phyloP scores from a whole-genome alignment of 768 basidiomycete genomes.

The Podaxis mareebaensis region DNA sequence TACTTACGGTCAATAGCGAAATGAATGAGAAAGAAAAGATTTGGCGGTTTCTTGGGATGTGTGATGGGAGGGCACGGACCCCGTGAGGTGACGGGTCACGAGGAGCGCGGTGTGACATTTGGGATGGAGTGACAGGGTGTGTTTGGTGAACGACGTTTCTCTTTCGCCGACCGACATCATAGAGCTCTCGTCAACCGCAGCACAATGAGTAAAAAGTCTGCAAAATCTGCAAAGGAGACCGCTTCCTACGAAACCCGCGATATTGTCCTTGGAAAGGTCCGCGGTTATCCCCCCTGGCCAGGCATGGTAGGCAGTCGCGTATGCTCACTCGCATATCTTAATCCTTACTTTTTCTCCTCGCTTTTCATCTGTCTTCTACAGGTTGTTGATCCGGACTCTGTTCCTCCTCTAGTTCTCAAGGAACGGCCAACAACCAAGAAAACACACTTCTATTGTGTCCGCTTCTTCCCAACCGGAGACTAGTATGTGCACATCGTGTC shows the following conservation, averaged over 20 bases:
- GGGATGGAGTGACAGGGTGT: slow-evolving; percentile 6
- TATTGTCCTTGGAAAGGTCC: slow-evolving; percentile 88
- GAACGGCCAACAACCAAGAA: slow-evolving; percentile 79
- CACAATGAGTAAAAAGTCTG: slow-evolving; percentile 56
- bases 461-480: slow-evolving; percentile 94
- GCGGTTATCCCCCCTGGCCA: slow-evolving; percentile 95
- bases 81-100: slow-evolving; percentile 14
- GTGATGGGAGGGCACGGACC: slow-evolving; percentile 11
- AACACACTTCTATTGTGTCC: slow-evolving; percentile 61
- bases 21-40: too few relatives aligned
- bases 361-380: slow-evolving; percentile 30
- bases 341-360: slow-evolving; percentile 18
- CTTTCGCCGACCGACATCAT: slow-evolving; percentile 7
- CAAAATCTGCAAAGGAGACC: slow-evolving; percentile 48
- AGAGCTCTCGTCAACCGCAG: slow-evolving; percentile 3
- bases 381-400: slow-evolving; percentile 77
- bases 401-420: slow-evolving; percentile 59
- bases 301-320: slow-evolving; percentile 70
- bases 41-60: too few relatives aligned
- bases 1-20: too few relatives aligned
- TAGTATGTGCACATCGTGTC: slow-evolving; percentile 60
- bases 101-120: not conserved
- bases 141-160: slow-evolving; percentile 15
- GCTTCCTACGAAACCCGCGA: slow-evolving; percentile 72
- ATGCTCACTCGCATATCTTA: slow-evolving; percentile 22